Percentiles rank a stretch among this genome's conserved stretches.
Evolutionary conservation across 2,329 filamentous ascomycete genomes (phyloP).

Genomic region (Monilinia fructicola): DNA sequence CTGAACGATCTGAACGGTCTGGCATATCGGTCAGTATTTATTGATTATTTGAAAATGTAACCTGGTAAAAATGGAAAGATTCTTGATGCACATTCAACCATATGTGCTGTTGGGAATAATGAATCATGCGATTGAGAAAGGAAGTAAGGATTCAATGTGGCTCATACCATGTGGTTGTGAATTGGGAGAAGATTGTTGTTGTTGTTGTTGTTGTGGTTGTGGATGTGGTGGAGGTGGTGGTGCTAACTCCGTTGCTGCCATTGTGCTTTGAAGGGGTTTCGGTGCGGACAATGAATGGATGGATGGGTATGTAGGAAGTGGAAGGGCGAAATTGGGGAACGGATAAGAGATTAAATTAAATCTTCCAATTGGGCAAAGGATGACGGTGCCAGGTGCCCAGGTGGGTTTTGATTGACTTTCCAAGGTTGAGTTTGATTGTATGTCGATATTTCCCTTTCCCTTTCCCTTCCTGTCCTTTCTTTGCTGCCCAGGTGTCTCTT

Average conservation of each 20-base stretch:
- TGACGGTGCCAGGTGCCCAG: too few species aligned
- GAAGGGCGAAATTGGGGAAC: neutral
- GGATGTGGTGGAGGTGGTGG: constrained; percentile 42
- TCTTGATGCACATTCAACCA: constrained; percentile 2
- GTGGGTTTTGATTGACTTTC: too few species aligned
- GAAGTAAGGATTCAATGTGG: constrained; percentile 18
- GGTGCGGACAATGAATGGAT: constrained; percentile 11
- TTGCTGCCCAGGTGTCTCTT: too few species aligned
- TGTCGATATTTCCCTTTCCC: constrained; percentile 3
- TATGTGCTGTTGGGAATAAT: constrained; percentile 20
- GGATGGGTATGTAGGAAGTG: neutral
- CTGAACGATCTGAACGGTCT: constrained; percentile 61
- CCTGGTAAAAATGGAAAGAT: neutral
- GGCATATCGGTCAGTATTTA: constrained; percentile 38
- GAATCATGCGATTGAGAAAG: constrained; percentile 12
- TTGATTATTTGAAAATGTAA: constrained; percentile 15
- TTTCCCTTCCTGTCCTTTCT: neutral
- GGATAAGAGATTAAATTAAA: neutral
- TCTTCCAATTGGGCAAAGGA: neutral
- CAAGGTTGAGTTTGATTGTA: too few species aligned
- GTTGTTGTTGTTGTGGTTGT: constrained; percentile 45
- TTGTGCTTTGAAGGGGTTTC: constrained; percentile 28
- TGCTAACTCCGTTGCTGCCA: constrained; percentile 45
- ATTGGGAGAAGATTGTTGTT: constrained; percentile 32
- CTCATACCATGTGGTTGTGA: constrained; percentile 43